Percentiles rank a stretch among this genome's conserved stretches.
These are phyloP conservation scores for Wickerhamomyces strasburgensis DNA, from an alignment of 805 yeast species.

Conservation along the genomic window DNA sequence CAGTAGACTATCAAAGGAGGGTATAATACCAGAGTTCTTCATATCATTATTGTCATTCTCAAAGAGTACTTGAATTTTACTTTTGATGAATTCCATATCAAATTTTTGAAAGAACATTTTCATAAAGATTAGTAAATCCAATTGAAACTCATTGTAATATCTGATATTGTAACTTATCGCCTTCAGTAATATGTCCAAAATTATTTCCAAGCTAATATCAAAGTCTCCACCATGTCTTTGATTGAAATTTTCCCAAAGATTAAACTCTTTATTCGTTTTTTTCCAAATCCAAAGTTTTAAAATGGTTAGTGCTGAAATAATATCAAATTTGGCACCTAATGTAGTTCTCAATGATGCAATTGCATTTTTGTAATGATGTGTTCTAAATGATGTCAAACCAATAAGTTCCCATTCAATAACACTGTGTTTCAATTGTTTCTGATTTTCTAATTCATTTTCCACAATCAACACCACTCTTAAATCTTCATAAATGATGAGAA, in stretches of 20 bases:
- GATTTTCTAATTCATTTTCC: slow-evolving; percentile 26
- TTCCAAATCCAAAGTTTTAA: slow-evolving; percentile 35
- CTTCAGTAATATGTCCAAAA: slow-evolving; percentile 41
- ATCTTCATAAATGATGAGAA: slow-evolving; percentile 66
- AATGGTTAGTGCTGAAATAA: slow-evolving; percentile 48
- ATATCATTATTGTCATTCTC: slow-evolving; percentile 25
- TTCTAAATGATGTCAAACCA: slow-evolving; percentile 49
- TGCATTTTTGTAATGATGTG: slow-evolving; percentile 43
- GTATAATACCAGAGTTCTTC: slow-evolving; percentile 23
- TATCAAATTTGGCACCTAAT: slow-evolving; percentile 54
- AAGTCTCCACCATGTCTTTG: slow-evolving; percentile 3
- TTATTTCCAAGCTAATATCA: slow-evolving; percentile 30
- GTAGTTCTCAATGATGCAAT: slow-evolving; percentile 52
- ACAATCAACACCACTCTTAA: slow-evolving; percentile 34
- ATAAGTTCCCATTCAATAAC: slow-evolving; percentile 73
- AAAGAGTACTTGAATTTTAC: slow-evolving; percentile 24
- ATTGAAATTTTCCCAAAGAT: slow-evolving; percentile 16
- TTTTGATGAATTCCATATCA: slow-evolving; percentile 29
- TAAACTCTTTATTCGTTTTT: slow-evolving; percentile 11
- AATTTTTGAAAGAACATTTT: slow-evolving; percentile 34
- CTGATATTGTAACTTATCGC: slow-evolving; percentile 58
- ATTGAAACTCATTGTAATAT: slow-evolving; percentile 56
- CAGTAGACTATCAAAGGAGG: slow-evolving; percentile 24
- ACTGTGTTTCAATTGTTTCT: slow-evolving; percentile 38
- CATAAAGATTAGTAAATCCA: slow-evolving; percentile 39